phyloP scores from a whole-genome alignment of 2,329 filamentous ascomycete genomes.

The Camillea tinctor region DNA sequence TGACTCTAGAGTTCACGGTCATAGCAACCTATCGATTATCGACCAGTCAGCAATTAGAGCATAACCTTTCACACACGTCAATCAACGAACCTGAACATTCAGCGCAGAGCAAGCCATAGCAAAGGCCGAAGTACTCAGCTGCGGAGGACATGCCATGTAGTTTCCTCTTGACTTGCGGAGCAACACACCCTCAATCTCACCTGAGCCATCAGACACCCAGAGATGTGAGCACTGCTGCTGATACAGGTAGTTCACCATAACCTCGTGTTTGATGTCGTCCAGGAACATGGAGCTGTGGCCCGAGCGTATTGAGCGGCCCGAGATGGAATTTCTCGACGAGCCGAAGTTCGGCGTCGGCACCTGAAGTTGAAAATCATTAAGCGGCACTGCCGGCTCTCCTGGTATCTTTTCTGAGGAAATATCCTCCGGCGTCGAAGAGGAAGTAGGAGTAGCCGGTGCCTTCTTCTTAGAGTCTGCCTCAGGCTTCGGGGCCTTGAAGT shows the following conservation, averaged over 20 bases:
- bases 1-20: conserved; percentile 77
- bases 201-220: conserved; percentile 70
- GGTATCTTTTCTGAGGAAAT: conserved; percentile 38
- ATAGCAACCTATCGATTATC: conserved; percentile 60
- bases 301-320: conserved; percentile 46
- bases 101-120: conserved; percentile 64
- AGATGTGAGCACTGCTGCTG: conserved; percentile 74
- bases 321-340: conserved; percentile 53
- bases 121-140: conserved; percentile 61
- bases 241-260: conserved; percentile 81
- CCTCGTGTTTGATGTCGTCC: conserved; percentile 75
- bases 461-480: conserved; percentile 30
- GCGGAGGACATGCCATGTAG: conserved; percentile 72
- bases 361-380: conserved; percentile 48
- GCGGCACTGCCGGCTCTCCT: conserved; percentile 25
- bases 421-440: conserved; percentile 25
- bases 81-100: conserved; percentile 63
- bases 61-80: neutral
- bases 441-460: conserved; percentile 15
- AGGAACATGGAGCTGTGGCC: conserved; percentile 53
- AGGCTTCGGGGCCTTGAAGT: conserved; percentile 58
- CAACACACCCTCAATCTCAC: conserved; percentile 69
- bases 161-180: conserved; percentile 65
- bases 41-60: neutral
- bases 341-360: conserved; percentile 47